Conservation (phyloP, 2,329 filamentous ascomycete genomes). For the Fusarium stilboides region DNA sequence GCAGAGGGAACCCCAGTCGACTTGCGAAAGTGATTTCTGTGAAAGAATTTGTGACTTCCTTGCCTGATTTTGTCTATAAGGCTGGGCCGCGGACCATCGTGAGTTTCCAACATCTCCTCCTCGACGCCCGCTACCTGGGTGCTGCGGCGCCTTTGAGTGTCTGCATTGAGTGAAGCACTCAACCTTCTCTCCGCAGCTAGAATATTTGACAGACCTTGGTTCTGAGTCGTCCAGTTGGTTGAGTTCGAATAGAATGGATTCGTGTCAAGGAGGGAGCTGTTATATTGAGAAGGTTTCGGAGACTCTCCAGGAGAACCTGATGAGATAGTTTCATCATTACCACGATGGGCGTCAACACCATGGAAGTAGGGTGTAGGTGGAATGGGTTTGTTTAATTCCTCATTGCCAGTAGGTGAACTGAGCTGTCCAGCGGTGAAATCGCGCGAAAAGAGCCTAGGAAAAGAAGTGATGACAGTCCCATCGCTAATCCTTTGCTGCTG, state of each 20-base stretch:
- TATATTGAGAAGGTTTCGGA: conserved; percentile 22
- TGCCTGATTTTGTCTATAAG: conserved; percentile 52
- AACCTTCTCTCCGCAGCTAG: conserved; percentile 36
- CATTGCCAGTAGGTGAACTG: conserved; percentile 42
- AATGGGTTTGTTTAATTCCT: conserved; percentile 21
- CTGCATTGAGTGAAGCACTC: conserved; percentile 45
- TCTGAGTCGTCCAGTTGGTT: conserved; percentile 1
- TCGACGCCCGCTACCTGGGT: conserved; percentile 30
- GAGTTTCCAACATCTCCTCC: conserved; percentile 13
- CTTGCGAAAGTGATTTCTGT: conserved; percentile 41
- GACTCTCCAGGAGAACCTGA: conserved; percentile 28
- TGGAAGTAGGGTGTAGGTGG: conserved; percentile 47
- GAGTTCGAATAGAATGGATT: conserved; percentile 43
- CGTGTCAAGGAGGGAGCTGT: conserved; percentile 42
- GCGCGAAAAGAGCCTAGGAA: conserved; percentile 53
- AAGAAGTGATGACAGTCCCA: conserved; percentile 53
- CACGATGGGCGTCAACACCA: conserved; percentile 53
- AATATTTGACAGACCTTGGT: not conserved
- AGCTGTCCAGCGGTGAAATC: conserved; percentile 55
- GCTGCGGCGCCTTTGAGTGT: conserved; percentile 49
- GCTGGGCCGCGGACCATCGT: conserved; percentile 42
- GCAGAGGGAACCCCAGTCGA: conserved; percentile 14
- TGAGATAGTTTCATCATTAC: conserved; percentile 19
- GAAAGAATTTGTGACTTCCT: conserved; percentile 46
- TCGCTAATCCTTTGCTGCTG: conserved; percentile 35